A percentile compares a stretch with the other conserved stretches of the same genome.
These are phyloP conservation scores for Starmerella gropengiesseri DNA, from an alignment of 805 yeast species.

Conservation along the genomic window DNA sequence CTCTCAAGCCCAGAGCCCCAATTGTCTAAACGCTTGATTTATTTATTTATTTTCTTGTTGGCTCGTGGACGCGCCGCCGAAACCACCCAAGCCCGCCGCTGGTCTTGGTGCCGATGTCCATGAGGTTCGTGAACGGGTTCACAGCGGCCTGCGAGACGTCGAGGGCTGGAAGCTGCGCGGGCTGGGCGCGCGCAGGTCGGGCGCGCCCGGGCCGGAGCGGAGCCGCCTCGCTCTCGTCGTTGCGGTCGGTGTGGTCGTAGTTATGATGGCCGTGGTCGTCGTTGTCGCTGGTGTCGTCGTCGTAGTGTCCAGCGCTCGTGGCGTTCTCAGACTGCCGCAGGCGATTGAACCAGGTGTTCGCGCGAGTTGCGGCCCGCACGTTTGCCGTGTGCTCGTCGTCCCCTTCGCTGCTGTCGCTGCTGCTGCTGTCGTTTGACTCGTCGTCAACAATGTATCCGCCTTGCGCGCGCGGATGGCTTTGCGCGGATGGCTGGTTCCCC, in stretches of 20 bases:
- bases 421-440: slow-evolving; percentile 1
- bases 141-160: slow-evolving; percentile 14
- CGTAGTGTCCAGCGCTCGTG: slow-evolving; percentile 9
- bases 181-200: neutral
- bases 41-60: too few species aligned
- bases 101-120: slow-evolving; percentile 26
- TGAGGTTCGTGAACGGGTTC: slow-evolving; percentile 17
- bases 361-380: slow-evolving; percentile 20
- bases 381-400: slow-evolving; percentile 7
- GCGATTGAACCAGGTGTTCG: slow-evolving; percentile 22
- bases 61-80: too few species aligned
- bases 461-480: neutral
- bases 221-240: neutral
- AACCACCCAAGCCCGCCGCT: slow-evolving; percentile 28
- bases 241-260: slow-evolving; percentile 3
- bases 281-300: too few species aligned
- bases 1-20: too few species aligned
- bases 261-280: slow-evolving; percentile 5
- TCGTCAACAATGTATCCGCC: neutral
- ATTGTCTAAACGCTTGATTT: too few species aligned
- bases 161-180: slow-evolving; percentile 5
- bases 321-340: slow-evolving; percentile 12
- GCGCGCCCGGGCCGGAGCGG: neutral
- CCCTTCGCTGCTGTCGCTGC: slow-evolving; percentile 7
- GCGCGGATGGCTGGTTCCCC: slow-evolving; percentile 8